Base-by-base conservation (phyloP, 495 filamentous ascomycete genomes). In the Penicillium odoratum region DNA sequence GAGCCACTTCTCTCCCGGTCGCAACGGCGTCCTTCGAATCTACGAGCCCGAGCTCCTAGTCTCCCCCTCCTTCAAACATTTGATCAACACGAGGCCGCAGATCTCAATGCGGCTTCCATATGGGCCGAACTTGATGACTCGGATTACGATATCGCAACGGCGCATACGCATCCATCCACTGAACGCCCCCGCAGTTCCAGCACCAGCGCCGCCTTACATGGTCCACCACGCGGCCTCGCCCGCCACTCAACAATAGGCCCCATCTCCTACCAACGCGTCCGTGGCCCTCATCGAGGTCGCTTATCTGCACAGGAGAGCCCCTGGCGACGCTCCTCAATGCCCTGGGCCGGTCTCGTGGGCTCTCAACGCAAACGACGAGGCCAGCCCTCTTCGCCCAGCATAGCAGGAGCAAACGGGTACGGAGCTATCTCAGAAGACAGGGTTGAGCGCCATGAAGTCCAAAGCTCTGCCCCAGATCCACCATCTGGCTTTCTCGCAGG, bases 41-140 rank as follows among this genome's bases (percentile, higher is more conserved):
- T 70, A 47, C 69, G 72, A 6, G 51, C 47, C 21, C 58, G 67
- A 49, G 66, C 75, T 9, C 75, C 76, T 10, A 78, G 74, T 62
- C 64, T 78, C 10, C 73, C 74, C 44, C 49, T 74, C 13, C 60
- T 69, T 38, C 55, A 69, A 18, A 56, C 70, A 4, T 31, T 68
- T 18, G 59, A 67, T 15, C 64, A 67, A 28, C 67, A 62, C 4
- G 64, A 67, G 31, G 65, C 70, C 10, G 60, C 68, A 26, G 71
- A 77, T 49, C 55, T 75, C 49, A 72, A 76, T 48, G 67, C 77
- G 13, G 77, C 76, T 3, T 78, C 77, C 13, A 79, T 81, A 16
- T 80, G 77, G 78, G 77, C 76, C 6, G 78, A 81, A 52, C 74
- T 81, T 15, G 77, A 81, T 38, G 78, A 80, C 42, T 78, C 75